Conservation (phyloP, 129 eudicot species). For the Flaveria bidentis region DNA sequence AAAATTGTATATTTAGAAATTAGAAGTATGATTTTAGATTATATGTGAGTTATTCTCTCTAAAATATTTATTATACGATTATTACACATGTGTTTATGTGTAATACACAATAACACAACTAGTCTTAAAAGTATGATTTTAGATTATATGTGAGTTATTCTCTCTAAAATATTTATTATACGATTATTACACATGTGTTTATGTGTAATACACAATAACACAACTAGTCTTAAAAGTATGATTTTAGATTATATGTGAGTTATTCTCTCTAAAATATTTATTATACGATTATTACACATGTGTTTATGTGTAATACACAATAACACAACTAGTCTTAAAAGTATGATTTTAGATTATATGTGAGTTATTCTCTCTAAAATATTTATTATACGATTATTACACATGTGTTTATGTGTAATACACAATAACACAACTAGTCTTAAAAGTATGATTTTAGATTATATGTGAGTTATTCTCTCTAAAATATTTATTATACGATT, state of each 20-base stretch:
- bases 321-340: neutral
- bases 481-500: too few relatives aligned
- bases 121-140: too few relatives aligned
- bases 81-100: neutral
- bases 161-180: neutral
- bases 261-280: too few relatives aligned
- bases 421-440: neutral
- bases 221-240: neutral
- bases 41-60: too few relatives aligned
- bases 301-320: neutral
- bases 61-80: neutral
- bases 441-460: too few relatives aligned
- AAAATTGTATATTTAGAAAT: too few relatives aligned
- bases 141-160: too few relatives aligned
- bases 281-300: neutral
- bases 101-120: neutral
- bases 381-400: neutral
- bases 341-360: too few relatives aligned
- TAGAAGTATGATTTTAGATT: too few relatives aligned
- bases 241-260: too few relatives aligned
- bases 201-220: neutral
- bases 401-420: neutral
- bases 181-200: neutral
- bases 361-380: too few relatives aligned
- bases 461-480: too few relatives aligned